Base-by-base conservation (phyloP, 176 grass and related monocot species). In the Hordeum vulgare region DNA sequence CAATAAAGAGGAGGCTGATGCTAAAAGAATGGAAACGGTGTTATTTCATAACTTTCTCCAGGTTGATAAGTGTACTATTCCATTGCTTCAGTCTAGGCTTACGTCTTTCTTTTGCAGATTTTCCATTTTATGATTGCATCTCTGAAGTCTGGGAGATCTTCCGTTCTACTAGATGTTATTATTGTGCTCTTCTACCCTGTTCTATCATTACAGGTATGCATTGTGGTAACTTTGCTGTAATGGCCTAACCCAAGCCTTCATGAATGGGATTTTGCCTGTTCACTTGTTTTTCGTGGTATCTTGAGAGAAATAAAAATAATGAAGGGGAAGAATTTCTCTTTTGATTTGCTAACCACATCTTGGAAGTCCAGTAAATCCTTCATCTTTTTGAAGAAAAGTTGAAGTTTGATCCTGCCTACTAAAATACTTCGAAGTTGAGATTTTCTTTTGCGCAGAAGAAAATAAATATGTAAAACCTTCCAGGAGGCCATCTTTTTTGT, bases 1-100 rank as follows among this genome's bases (percentile, higher is more conserved):
- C 70, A 81, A 88, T 76, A 82, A 69, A 47, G 87, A 90, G 78
- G 78, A 87, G 18, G 75, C 81, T 74, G 89, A 89, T 54, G 59
- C 76, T 42, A 94, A 93, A 84, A 93, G 74, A 76, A 95, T 95
- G 96, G 96, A 98, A 87, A 93, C 96, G 83, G 96, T 98, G 80
- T 71, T 91, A 59, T 51, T 79, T 76, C 53, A 61, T 68, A 51
- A 44, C 51, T 72, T 42, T 81, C 58, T 47, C 65, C 76, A 53
- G 61, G 29, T 78, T 61, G 27, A 27, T 53, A 61, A 74, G 17
- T 66, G 21, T 20, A 69, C 18, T 75, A 9, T 73, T 81, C 58
- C 70, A 7, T 75, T 77, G 13, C 41, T 86, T 83, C 28, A 67
- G 81, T 71, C 84, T 18, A 66, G 35, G 3, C 80, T 76, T 74